A percentile compares a stretch with the other conserved stretches of the same genome.
Evolutionary conservation across 768 basidiomycete species (phyloP).

Genomic region (Candolleomyces eurysporus): DNA sequence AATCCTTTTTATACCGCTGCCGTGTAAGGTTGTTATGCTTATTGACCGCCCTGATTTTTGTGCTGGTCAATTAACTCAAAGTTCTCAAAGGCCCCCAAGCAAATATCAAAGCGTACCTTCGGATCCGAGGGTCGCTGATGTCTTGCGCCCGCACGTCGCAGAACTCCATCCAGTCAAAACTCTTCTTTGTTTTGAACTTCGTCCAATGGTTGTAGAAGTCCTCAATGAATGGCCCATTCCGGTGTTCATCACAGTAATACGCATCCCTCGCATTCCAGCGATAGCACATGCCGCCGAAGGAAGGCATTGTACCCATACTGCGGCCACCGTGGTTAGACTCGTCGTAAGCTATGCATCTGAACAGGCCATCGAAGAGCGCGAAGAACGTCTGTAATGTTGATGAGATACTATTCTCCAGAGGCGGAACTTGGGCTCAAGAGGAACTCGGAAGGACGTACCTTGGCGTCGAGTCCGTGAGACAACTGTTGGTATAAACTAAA

Average conservation of each 20-base stretch:
- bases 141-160: background rate
- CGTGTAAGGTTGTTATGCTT: background rate
- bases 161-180: constrained; percentile 21
- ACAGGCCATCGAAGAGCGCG: constrained; percentile 17
- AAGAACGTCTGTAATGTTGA: constrained; percentile 15
- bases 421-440: too few species aligned
- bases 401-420: too few species aligned
- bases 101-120: background rate
- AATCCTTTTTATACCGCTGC: background rate
- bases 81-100: background rate
- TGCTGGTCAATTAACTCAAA: background rate
- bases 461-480: background rate
- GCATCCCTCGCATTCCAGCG: constrained; percentile 19
- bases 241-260: background rate
- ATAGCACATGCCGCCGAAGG: constrained; percentile 16
- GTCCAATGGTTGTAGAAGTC: constrained; percentile 23
- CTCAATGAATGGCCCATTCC: constrained; percentile 8
- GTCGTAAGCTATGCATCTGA: constrained; percentile 22
- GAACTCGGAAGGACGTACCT: background rate
- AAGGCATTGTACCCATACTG: constrained; percentile 5
- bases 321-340: constrained; percentile 16
- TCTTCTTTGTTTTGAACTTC: constrained; percentile 21
- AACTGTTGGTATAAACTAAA: background rate
- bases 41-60: background rate
- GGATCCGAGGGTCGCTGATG: background rate